A percentile compares a stretch with the other conserved stretches of the same genome.
These are phyloP conservation scores for Paramecium caudatum DNA, from an alignment of 73 alveolate genomes.

Conservation along the genomic window DNA sequence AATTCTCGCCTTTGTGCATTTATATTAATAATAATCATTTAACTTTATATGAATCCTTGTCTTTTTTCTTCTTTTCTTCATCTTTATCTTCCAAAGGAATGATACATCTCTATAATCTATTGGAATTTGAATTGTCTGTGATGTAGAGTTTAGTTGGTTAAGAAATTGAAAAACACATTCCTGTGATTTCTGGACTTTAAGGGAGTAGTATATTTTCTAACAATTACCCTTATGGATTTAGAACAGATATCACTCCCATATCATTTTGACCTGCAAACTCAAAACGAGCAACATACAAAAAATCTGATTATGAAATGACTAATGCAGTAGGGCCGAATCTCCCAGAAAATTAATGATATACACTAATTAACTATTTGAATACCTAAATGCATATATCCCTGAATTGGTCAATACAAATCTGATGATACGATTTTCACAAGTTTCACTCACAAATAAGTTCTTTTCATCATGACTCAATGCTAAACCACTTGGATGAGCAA, in stretches of 20 bases:
- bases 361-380: conserved; percentile 56
- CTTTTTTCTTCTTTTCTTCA: conserved; percentile 48
- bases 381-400: conserved; percentile 91
- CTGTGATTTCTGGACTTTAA: conserved; percentile 46
- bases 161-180: conserved; percentile 13
- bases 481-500: conserved; percentile 95
- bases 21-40: not conserved
- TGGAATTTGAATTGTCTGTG: conserved; percentile 50
- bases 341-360: conserved; percentile 95
- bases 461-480: conserved; percentile 89
- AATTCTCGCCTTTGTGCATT: conserved; percentile 13
- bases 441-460: conserved; percentile 93
- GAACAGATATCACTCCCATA: conserved; percentile 46
- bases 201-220: conserved; percentile 9
- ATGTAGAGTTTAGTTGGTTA: conserved; percentile 56
- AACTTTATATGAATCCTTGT: conserved; percentile 23
- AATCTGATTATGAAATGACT: conserved; percentile 27
- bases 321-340: conserved; percentile 98
- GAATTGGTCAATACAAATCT: conserved; percentile 93
- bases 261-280: not conserved
- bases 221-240: conserved; percentile 44
- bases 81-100: conserved; percentile 59
- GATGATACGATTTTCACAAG: conserved; percentile 94
- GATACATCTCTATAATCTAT: not conserved
- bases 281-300: conserved; percentile 59